These are phyloP conservation scores for Sisymbrium irio DNA, from an alignment of 345 rosid genomes.

Conservation along the genomic window DNA sequence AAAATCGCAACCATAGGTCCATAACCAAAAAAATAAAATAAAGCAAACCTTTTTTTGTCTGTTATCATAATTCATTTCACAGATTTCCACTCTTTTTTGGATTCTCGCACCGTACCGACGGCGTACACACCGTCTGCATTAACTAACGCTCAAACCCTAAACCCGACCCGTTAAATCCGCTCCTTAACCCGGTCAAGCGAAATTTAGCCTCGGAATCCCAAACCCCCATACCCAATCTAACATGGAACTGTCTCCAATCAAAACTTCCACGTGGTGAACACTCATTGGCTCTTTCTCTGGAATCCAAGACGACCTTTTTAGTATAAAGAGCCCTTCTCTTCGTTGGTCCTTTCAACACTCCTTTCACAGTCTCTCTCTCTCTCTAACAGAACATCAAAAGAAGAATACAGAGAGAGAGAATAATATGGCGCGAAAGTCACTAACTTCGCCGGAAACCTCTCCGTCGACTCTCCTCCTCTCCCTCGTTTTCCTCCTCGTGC, in stretches of 20 bases:
- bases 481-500: slow-evolving; percentile 27
- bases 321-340: slow-evolving; percentile 44
- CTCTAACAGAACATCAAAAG: slow-evolving; percentile 13
- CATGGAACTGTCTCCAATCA: slow-evolving; percentile 21
- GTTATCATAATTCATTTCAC: slow-evolving; percentile 27
- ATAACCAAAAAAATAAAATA: not conserved
- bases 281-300: slow-evolving; percentile 46
- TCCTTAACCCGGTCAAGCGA: slow-evolving; percentile 44
- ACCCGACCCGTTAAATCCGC: slow-evolving; percentile 9
- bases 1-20: not conserved
- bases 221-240: slow-evolving; percentile 25
- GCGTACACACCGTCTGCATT: slow-evolving; percentile 31
- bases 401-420: not conserved
- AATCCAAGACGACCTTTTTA: slow-evolving; percentile 60
- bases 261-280: slow-evolving; percentile 48
- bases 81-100: slow-evolving; percentile 20
- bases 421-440: slow-evolving; percentile 74
- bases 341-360: slow-evolving; percentile 6
- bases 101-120: slow-evolving; percentile 38
- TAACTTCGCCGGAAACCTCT: slow-evolving; percentile 16
- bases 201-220: slow-evolving; percentile 42
- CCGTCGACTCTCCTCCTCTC: slow-evolving; percentile 23
- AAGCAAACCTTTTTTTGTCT: not conserved
- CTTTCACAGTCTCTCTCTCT: slow-evolving; percentile 1
- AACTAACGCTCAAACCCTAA: slow-evolving; percentile 1